Conservation (phyloP, 164 flowering plant genomes). For the Platanus orientalis region DNA sequence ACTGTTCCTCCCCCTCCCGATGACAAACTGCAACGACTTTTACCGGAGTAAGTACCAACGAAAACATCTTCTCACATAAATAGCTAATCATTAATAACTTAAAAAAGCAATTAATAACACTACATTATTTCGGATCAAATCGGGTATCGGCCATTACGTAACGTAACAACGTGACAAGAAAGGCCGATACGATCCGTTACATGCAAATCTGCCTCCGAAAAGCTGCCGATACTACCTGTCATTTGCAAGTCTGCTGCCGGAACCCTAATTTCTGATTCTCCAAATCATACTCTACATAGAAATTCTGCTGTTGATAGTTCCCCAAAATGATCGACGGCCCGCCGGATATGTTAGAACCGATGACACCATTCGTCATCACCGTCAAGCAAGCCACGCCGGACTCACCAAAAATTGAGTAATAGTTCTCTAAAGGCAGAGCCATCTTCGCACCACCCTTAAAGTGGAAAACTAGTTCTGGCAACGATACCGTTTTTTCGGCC, state of each 20-base stretch:
- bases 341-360: neutral
- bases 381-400: slow-evolving; percentile 45
- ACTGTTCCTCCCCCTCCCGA: too few species aligned
- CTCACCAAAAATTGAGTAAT: slow-evolving; percentile 32
- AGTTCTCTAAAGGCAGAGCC: slow-evolving; percentile 58
- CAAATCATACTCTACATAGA: slow-evolving; percentile 44
- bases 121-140: too few species aligned
- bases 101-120: too few species aligned
- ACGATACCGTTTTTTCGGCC: slow-evolving; percentile 11
- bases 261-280: slow-evolving; percentile 50
- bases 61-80: too few species aligned
- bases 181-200: too few species aligned
- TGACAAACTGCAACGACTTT: too few species aligned
- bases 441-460: slow-evolving; percentile 74
- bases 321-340: slow-evolving; percentile 64
- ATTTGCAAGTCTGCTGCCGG: slow-evolving; percentile 34
- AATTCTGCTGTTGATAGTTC: slow-evolving; percentile 56
- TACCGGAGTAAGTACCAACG: too few species aligned
- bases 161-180: too few species aligned
- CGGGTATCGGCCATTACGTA: too few species aligned
- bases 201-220: too few species aligned
- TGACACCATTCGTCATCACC: slow-evolving; percentile 30
- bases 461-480: slow-evolving; percentile 50
- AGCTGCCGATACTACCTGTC: too few species aligned
- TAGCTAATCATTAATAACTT: too few species aligned